Percentiles rank a stretch among this genome's conserved stretches.
phyloP scores from a whole-genome alignment of 345 rosid genomes.

The Eucalyptus pauciflora region DNA sequence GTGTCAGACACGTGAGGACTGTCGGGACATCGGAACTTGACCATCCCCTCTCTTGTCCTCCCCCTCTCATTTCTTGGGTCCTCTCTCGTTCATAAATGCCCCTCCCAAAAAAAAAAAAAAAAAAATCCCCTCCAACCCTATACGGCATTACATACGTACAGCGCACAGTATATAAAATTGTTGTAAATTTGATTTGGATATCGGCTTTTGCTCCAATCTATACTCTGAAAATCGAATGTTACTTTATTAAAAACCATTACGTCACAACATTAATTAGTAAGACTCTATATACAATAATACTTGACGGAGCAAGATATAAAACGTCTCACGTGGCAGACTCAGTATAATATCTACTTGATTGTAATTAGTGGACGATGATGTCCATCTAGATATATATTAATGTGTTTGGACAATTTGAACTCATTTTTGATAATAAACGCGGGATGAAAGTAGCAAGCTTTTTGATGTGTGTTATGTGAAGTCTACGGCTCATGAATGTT shows the following conservation, averaged over 20 bases:
- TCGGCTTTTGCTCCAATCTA: neutral
- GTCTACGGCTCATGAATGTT: neutral
- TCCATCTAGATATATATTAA: neutral
- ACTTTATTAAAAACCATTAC: accelerated
- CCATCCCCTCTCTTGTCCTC: neutral
- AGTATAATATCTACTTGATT: accelerated
- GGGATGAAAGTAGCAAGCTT: neutral
- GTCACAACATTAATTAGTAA: neutral
- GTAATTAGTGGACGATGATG: neutral
- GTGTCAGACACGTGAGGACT: conserved; percentile 17
- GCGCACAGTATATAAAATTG: neutral
- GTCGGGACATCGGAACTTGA: conserved; percentile 25
- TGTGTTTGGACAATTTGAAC: neutral
- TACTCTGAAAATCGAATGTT: neutral
- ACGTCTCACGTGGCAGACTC: neutral
- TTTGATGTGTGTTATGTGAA: neutral
- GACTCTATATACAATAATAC: neutral
- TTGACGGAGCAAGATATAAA: neutral
- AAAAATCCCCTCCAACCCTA: neutral
- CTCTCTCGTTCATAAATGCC: neutral
- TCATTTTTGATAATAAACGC: neutral
- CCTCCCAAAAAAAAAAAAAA: neutral
- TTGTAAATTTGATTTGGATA: neutral
- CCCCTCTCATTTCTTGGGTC: neutral
- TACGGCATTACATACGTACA: neutral